Evolutionary conservation across 106 monocot species (phyloP).

Genomic region (Xerophyta viscosa): DNA sequence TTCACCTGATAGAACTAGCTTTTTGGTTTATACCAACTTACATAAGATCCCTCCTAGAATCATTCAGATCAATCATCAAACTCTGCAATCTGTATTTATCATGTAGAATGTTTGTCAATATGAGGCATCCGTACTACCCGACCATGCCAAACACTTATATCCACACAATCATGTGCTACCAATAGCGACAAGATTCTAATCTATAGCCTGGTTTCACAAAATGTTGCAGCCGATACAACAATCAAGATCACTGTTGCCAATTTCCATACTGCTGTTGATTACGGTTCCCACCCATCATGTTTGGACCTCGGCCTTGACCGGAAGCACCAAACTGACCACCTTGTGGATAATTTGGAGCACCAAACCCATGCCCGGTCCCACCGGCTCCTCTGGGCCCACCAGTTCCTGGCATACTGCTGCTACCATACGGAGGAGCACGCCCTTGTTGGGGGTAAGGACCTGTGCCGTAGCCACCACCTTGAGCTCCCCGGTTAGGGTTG

Average conservation of each 20-base stretch:
- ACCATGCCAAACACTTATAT: no score
- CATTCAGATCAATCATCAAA: no score
- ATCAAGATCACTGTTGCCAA: conserved; percentile 35
- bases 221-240: no score
- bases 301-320: conserved; percentile 53
- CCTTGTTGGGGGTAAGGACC: conserved; percentile 42
- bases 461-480: conserved; percentile 30
- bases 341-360: conserved; percentile 60
- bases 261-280: conserved; percentile 55
- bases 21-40: no score
- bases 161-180: no score
- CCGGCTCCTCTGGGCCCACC: conserved; percentile 57
- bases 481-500: conserved; percentile 65
- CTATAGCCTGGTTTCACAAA: no score
- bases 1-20: no score
- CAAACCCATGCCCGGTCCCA: conserved; percentile 32
- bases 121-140: no score
- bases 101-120: no score
- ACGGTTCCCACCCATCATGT: conserved; percentile 47
- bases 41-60: no score
- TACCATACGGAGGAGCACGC: conserved; percentile 54
- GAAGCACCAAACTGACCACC: conserved; percentile 60
- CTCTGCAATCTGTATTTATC: no score
- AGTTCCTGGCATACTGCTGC: conserved; percentile 38
- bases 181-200: no score